Evolutionary conservation across 2,329 filamentous ascomycete genomes (phyloP).

Genomic region (Ascochyta koolunga): DNA sequence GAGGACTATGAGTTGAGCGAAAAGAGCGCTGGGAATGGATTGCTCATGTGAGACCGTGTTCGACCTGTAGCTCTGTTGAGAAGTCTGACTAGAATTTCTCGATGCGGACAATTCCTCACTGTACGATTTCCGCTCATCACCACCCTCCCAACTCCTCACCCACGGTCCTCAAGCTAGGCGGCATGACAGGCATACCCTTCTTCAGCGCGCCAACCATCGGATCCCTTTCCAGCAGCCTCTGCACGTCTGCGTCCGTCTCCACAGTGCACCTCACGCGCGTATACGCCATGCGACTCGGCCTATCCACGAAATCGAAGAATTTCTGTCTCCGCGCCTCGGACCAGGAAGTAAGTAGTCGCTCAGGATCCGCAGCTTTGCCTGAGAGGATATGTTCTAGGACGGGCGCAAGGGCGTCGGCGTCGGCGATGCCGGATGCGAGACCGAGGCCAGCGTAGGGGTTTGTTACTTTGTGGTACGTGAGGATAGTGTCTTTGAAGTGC

Average conservation of each 20-base stretch:
- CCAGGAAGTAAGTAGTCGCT: constrained; percentile 44
- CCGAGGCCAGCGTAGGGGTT: constrained; percentile 48
- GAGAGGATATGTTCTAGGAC: constrained; percentile 35
- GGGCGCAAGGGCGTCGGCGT: constrained; percentile 38
- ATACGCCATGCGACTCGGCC: constrained; percentile 38
- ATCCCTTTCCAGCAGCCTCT: constrained; percentile 32
- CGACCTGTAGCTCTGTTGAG: too few species aligned
- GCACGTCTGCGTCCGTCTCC: constrained; percentile 33
- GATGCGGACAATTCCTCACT: too few species aligned
- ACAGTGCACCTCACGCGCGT: constrained; percentile 33
- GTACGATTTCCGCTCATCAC: constrained; percentile 8
- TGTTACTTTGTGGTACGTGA: constrained; percentile 28
- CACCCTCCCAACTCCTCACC: constrained; percentile 36
- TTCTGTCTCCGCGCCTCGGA: constrained; percentile 41
- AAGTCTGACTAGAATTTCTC: too few species aligned
- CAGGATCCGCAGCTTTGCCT: constrained; percentile 18
- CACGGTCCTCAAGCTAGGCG: constrained; percentile 34
- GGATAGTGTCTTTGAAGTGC: too few species aligned
- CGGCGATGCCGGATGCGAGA: constrained; percentile 44
- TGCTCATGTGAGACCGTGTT: not conserved
- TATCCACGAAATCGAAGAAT: constrained; percentile 46
- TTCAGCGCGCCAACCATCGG: constrained; percentile 38
- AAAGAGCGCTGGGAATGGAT: constrained; percentile 7
- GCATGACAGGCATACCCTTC: constrained; percentile 39
- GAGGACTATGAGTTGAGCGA: constrained; percentile 27